A percentile compares a stretch with the other conserved stretches of the same genome.
These are phyloP conservation scores for Phoma sp. DNA, from an alignment of 2,329 filamentous ascomycete species.

Conservation along the genomic window DNA sequence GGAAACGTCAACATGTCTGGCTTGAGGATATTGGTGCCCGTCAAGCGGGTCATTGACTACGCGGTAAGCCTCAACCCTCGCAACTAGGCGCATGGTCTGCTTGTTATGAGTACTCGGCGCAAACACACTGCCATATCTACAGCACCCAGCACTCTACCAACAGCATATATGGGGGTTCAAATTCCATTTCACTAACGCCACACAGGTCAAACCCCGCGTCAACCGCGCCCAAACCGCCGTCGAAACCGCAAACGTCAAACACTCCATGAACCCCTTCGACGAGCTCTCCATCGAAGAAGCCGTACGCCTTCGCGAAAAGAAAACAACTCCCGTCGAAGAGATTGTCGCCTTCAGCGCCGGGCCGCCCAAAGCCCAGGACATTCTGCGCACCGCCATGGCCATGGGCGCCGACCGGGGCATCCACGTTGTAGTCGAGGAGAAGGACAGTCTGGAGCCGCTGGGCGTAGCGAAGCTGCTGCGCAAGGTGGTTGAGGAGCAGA, in stretches of 20 bases:
- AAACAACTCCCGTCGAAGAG: constrained; percentile 71
- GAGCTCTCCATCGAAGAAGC: constrained; percentile 97
- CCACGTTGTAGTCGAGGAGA: constrained; percentile 67
- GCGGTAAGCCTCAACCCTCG: constrained; percentile 50
- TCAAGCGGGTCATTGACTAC: constrained; percentile 66
- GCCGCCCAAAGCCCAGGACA: constrained; percentile 84
- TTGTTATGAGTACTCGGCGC: background rate
- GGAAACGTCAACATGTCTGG: constrained; percentile 49
- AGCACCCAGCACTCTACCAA: too few relatives aligned
- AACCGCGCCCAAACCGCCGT: constrained; percentile 81
- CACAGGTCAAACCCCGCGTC: constrained; percentile 71
- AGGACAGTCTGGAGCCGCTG: constrained; percentile 85
- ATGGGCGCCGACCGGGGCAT: constrained; percentile 96
- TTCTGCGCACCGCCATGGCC: constrained; percentile 94
- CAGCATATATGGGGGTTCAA: background rate
- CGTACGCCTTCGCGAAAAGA: constrained; percentile 88
- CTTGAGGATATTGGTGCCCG: constrained; percentile 61
- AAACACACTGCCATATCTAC: too few relatives aligned
- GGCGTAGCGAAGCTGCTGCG: constrained; percentile 88
- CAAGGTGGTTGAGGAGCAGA: constrained; percentile 80
- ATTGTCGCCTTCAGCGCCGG: constrained; percentile 90
- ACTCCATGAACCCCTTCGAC: constrained; percentile 99
- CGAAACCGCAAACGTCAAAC: constrained; percentile 91
- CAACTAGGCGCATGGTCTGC: too few relatives aligned
- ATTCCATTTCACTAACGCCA: background rate